These are phyloP conservation scores for Trifolium fragiferum DNA, from an alignment of 306 rosid species.

Conservation along the genomic window DNA sequence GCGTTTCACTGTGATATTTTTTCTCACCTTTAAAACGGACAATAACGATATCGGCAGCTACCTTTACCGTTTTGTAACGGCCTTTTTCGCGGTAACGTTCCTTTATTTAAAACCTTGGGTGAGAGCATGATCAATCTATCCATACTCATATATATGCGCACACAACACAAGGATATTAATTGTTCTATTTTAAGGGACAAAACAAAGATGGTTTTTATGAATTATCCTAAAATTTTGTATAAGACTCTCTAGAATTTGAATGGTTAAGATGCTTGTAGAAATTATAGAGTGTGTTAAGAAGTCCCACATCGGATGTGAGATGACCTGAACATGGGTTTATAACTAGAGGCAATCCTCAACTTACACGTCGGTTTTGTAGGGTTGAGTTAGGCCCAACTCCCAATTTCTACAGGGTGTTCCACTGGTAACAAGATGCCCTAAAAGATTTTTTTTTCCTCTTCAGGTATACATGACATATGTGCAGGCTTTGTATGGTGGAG, in stretches of 20 bases:
- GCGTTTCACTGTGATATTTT: too few relatives aligned
- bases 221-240: background rate
- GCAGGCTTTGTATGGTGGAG: conserved; percentile 96
- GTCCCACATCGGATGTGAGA: too few relatives aligned
- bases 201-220: background rate
- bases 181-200: background rate
- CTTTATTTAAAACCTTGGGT: too few relatives aligned
- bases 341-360: too few relatives aligned
- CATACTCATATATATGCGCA: background rate
- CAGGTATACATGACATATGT: conserved; percentile 98
- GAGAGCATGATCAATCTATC: background rate
- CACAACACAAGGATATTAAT: background rate
- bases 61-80: too few relatives aligned
- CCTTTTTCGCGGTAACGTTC: too few relatives aligned
- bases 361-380: too few relatives aligned
- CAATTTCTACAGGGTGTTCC: background rate
- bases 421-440: conserved; percentile 33
- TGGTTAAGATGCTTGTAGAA: conserved; percentile 28
- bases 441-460: conserved; percentile 16
- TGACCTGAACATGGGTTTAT: too few relatives aligned
- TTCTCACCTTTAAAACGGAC: too few relatives aligned
- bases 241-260: conserved; percentile 29
- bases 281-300: conserved; percentile 5
- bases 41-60: too few relatives aligned
- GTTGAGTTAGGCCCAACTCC: too few relatives aligned